Percentiles rank a stretch among this genome's conserved stretches.
Evolutionary conservation across 768 basidiomycete genomes (phyloP).

Genomic region (Lactifluus rugatus): DNA sequence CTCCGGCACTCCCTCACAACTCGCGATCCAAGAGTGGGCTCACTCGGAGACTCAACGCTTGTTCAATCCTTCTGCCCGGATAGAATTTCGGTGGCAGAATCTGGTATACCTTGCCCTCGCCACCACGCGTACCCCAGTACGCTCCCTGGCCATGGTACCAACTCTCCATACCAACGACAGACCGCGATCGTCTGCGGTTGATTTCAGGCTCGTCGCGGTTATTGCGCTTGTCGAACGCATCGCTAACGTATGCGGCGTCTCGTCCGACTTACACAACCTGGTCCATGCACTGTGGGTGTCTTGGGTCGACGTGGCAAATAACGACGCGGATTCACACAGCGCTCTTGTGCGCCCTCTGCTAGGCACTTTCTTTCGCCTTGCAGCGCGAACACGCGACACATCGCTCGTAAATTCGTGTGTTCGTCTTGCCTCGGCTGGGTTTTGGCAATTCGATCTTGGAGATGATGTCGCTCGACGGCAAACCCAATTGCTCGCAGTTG

Average conservation of each 20-base stretch:
- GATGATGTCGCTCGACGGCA: slow-evolving; percentile 21
- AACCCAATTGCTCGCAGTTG: slow-evolving; percentile 28
- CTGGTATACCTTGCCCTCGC: slow-evolving; percentile 16
- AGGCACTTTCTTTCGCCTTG: slow-evolving; percentile 38
- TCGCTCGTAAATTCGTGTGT: slow-evolving; percentile 13
- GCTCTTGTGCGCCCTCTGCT: slow-evolving; percentile 28
- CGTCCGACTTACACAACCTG: background rate
- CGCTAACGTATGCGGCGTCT: background rate
- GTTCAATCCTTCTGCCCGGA: slow-evolving; percentile 6
- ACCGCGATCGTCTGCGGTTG: slow-evolving; percentile 3
- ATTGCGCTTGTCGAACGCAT: slow-evolving; percentile 13
- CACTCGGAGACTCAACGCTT: slow-evolving; percentile 7
- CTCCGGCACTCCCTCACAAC: slow-evolving; percentile 11
- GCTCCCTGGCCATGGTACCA: background rate
- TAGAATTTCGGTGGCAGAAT: slow-evolving; percentile 16
- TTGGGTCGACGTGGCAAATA: slow-evolving; percentile 28
- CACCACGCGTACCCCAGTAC: slow-evolving; percentile 4
- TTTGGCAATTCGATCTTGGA: slow-evolving; percentile 18
- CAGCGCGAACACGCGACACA: slow-evolving; percentile 28
- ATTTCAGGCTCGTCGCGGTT: slow-evolving; percentile 15
- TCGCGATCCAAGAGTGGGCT: slow-evolving; percentile 15
- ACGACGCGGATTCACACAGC: slow-evolving; percentile 10
- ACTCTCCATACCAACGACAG: background rate
- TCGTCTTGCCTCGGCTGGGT: slow-evolving; percentile 18
- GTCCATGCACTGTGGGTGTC: slow-evolving; percentile 30